Conservation (phyloP, 2,329 filamentous ascomycete genomes). For the Cordyceps cicadae region DNA sequence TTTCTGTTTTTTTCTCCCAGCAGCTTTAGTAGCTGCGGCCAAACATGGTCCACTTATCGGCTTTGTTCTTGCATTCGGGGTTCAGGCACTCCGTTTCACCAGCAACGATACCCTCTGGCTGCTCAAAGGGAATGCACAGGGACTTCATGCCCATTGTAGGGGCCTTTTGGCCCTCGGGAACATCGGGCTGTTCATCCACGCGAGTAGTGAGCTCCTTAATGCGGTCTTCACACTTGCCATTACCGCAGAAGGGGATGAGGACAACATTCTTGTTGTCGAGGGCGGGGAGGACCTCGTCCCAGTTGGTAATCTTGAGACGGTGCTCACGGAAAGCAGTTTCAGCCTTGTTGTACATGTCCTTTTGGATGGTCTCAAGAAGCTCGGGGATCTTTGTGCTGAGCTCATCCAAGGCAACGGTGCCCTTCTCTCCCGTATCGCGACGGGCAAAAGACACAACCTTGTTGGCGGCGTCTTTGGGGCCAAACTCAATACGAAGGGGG, state of each 20-base stretch:
- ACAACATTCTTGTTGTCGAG: constrained; percentile 90
- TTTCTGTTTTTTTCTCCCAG: not conserved
- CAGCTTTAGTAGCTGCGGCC: constrained; percentile 57
- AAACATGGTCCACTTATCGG: constrained; percentile 89
- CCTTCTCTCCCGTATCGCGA: constrained; percentile 80
- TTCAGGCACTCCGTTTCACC: constrained; percentile 88
- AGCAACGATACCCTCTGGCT: constrained; percentile 69
- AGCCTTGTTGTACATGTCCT: constrained; percentile 70
- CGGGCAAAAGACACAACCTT: constrained; percentile 77
- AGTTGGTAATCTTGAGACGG: constrained; percentile 71
- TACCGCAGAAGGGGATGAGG: constrained; percentile 83
- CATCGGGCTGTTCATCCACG: constrained; percentile 51
- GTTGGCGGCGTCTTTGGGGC: constrained; percentile 85
- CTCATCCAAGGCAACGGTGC: constrained; percentile 66
- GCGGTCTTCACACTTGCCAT: constrained; percentile 75
- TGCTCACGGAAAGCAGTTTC: constrained; percentile 71
- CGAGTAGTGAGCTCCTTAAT: constrained; percentile 89
- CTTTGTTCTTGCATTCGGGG: constrained; percentile 69
- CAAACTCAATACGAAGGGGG: constrained; percentile 88
- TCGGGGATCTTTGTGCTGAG: constrained; percentile 65
- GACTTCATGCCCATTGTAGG: constrained; percentile 60
- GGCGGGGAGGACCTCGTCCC: constrained; percentile 84
- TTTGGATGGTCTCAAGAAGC: constrained; percentile 83
- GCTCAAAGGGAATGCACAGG: constrained; percentile 68
- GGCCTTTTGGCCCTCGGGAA: constrained; percentile 44